Evolutionary conservation across 75 land plant genomes (phyloP), one percentile per base, ranked within the genome.

Genomic region (Pinus tabuliformis): DNA sequence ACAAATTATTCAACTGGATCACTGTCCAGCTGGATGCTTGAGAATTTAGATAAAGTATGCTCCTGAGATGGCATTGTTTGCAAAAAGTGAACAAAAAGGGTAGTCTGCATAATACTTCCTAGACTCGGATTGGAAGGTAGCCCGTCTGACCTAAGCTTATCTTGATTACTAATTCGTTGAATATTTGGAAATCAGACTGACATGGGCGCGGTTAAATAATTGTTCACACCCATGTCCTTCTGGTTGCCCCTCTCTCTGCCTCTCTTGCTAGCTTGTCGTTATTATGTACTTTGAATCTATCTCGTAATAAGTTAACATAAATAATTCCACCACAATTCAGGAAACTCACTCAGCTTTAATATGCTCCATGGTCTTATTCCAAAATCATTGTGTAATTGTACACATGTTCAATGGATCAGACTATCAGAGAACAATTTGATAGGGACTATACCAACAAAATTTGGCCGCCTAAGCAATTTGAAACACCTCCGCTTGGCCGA

Each of bases 401-500:
- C 6, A 12, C 76, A 87, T 20, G 80, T 93, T 17, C 73, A 89
- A 58, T 89, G 87, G 58, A 12, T 93, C 8, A 84, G 86, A 52
- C 73, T 91, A 30, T 91, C 88, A 64, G 77, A 62, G 6, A 93
- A 93, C 72, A 64, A 70, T 1, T 72, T 93, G 68, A 52, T 90
- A 5, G 96, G 93, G 57, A 57, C 83, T 1, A 81, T 93, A 28
- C 96, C 93, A 1, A 56, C 83, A n/a, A 56, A 79, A 9, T 57
- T 88, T 24, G 52, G 36, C 4, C 64, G 68, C 3, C 77, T 93
- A 12, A 73, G 70, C 8, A 56, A 61, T 63, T 84, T 91, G 0
- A 80, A 76, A 14, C 85, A 89, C 16, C 75, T 94, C 18, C 90
- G 91, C 64, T 80, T 94, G 65, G 86, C 89, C 83, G 78, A 80